phyloP scores from a whole-genome alignment of 2,329 filamentous ascomycete species.

The Xylariaceae sp. region DNA sequence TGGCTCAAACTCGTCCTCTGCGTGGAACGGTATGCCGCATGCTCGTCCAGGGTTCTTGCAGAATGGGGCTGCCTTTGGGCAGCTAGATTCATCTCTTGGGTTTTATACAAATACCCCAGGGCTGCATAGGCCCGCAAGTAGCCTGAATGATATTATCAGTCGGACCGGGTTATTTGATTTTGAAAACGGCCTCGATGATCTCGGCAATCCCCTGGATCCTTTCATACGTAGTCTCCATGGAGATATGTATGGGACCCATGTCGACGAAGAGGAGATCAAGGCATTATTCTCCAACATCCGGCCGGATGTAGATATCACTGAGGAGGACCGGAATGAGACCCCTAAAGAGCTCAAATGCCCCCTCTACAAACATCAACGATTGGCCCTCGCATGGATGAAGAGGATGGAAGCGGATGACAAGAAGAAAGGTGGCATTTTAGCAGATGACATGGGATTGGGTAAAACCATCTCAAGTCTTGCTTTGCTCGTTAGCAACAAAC shows the following conservation, averaged over 20 bases:
- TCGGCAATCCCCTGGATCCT: slow-evolving; percentile 32
- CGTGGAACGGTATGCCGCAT: background rate
- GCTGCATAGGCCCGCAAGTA: slow-evolving; percentile 5
- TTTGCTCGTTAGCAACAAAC: slow-evolving; percentile 54
- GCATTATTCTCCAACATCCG: slow-evolving; percentile 68
- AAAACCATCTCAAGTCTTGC: slow-evolving; percentile 82
- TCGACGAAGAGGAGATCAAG: slow-evolving; percentile 61
- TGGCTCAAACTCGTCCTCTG: too few relatives aligned
- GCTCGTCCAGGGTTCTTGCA: background rate
- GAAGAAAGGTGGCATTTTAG: slow-evolving; percentile 74
- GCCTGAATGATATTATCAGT: slow-evolving; percentile 32
- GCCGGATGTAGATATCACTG: slow-evolving; percentile 62
- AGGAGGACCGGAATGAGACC: slow-evolving; percentile 61
- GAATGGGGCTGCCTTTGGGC: background rate
- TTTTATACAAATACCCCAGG: background rate
- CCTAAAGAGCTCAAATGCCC: slow-evolving; percentile 63
- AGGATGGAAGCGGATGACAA: slow-evolving; percentile 66
- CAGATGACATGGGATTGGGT: slow-evolving; percentile 79
- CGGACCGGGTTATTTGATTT: slow-evolving; percentile 36
- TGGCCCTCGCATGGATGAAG: slow-evolving; percentile 73
- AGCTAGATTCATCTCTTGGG: background rate
- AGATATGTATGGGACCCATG: slow-evolving; percentile 32
- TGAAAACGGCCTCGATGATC: slow-evolving; percentile 28
- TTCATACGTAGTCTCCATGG: slow-evolving; percentile 31
- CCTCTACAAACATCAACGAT: slow-evolving; percentile 77